These are phyloP conservation scores for Yamagishiella unicocca DNA, from an alignment of 139 green algal species.

Conservation along the genomic window DNA sequence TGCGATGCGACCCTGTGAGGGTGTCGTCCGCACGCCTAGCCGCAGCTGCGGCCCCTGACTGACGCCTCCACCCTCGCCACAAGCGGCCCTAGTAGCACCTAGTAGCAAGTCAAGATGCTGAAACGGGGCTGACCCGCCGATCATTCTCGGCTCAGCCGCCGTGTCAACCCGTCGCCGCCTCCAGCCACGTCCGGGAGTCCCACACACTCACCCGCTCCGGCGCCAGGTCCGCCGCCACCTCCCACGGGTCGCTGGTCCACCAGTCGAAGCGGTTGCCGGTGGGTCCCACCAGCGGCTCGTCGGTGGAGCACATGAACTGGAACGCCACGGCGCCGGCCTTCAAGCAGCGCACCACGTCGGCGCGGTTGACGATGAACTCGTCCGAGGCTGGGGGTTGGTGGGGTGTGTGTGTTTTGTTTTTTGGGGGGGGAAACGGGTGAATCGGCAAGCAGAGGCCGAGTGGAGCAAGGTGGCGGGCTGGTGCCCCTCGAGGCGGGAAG, in stretches of 20 bases:
- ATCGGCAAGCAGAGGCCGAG: no score
- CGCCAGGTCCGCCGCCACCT: conserved; percentile 35
- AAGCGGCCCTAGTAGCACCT: no score
- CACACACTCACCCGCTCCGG: background rate
- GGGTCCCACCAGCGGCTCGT: conserved; percentile 37
- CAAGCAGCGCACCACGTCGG: conserved; percentile 30
- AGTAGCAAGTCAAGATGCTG: no score
- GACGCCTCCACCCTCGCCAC: no score
- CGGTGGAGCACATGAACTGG: conserved; percentile 32
- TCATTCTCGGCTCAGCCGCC: no score
- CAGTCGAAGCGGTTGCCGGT: conserved; percentile 24
- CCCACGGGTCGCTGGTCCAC: conserved; percentile 47
- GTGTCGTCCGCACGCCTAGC: no score
- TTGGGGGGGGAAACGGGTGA: background rate
- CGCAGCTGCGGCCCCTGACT: no score
- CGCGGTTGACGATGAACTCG: conserved; percentile 23
- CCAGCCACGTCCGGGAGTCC: no score
- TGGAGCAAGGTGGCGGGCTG: background rate
- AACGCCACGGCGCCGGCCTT: conserved; percentile 37
- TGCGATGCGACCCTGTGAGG: no score
- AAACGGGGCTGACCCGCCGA: no score
- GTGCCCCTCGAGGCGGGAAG: background rate
- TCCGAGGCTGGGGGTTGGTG: conserved; percentile 18
- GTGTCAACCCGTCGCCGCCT: no score
- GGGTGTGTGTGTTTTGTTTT: background rate